Conservation (phyloP, 495 filamentous ascomycete species). For the Aspergillus funiculosus region DNA sequence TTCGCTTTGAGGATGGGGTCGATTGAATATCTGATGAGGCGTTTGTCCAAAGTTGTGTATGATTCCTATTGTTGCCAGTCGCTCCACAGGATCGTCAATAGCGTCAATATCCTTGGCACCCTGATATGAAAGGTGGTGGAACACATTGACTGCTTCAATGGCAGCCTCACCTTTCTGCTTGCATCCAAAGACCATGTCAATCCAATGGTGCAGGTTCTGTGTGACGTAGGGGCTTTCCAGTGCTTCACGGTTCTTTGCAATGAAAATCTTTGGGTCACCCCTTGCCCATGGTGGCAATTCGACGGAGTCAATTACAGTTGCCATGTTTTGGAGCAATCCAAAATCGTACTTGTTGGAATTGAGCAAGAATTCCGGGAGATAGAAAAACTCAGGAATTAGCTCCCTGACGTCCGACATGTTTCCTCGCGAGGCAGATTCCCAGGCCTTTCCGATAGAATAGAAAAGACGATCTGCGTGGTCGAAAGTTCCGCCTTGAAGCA, state of each 20-base stretch:
- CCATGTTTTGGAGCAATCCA: conserved; percentile 73
- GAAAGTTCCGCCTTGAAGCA: conserved; percentile 94
- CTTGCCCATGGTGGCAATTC: conserved; percentile 92
- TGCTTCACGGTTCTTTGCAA: conserved; percentile 88
- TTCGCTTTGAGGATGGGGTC: conserved; percentile 70
- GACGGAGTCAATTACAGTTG: conserved; percentile 75
- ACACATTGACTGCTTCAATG: conserved; percentile 86
- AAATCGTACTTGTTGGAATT: conserved; percentile 95
- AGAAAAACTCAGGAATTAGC: conserved; percentile 94
- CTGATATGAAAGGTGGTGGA: conserved; percentile 90
- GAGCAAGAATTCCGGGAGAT: conserved; percentile 83
- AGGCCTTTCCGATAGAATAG: conserved; percentile 86
- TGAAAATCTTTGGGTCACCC: conserved; percentile 91
- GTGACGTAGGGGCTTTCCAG: conserved; percentile 93
- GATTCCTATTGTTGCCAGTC: conserved; percentile 81
- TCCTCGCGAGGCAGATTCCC: conserved; percentile 80
- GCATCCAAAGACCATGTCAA: conserved; percentile 90
- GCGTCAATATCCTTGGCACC: conserved; percentile 88
- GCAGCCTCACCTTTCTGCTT: conserved; percentile 95
- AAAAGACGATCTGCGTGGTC: conserved; percentile 95
- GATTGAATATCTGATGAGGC: conserved; percentile 85
- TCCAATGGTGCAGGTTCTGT: conserved; percentile 85
- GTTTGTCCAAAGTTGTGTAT: conserved; percentile 99
- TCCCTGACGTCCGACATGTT: conserved; percentile 94
- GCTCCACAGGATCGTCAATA: conserved; percentile 81